Percentiles rank a stretch among this genome's conserved stretches.
Conservation (phyloP, 495 filamentous ascomycete species). For the Podospora fimiseda region DNA sequence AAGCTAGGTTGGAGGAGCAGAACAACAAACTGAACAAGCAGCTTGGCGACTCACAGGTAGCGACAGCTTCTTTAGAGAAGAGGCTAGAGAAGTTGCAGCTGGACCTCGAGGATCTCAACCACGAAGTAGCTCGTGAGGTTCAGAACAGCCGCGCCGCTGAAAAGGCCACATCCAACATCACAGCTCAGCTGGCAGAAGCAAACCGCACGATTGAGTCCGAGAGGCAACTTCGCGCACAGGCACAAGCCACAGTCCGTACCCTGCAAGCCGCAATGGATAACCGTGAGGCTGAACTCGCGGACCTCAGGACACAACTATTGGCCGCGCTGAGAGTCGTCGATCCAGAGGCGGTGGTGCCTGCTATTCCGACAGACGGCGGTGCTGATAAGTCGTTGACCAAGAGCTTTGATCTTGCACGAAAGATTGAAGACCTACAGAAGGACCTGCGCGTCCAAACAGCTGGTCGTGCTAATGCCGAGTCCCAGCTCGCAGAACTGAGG, state of each 20-base stretch:
- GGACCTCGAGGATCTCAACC: slow-evolving; percentile 85
- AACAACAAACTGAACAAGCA: slow-evolving; percentile 74
- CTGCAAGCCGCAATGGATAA: slow-evolving; percentile 71
- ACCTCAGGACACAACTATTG: slow-evolving; percentile 71
- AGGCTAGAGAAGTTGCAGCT: slow-evolving; percentile 91
- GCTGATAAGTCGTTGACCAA: slow-evolving; percentile 44
- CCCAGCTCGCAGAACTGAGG: slow-evolving; percentile 73
- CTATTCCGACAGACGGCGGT: slow-evolving; percentile 39
- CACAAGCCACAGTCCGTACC: slow-evolving; percentile 77
- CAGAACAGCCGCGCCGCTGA: slow-evolving; percentile 88
- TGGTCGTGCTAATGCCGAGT: slow-evolving; percentile 74
- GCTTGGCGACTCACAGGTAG: slow-evolving; percentile 79
- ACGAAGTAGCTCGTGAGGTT: slow-evolving; percentile 85
- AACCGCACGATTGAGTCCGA: slow-evolving; percentile 90
- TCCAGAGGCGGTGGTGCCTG: slow-evolving; percentile 55
- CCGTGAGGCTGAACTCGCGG: slow-evolving; percentile 69
- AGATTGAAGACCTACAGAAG: slow-evolving; percentile 82
- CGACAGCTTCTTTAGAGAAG: slow-evolving; percentile 82
- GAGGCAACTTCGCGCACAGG: slow-evolving; percentile 74
- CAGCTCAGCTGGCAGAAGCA: slow-evolving; percentile 77
- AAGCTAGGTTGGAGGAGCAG: slow-evolving; percentile 76
- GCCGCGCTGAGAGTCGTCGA: slow-evolving; percentile 80
- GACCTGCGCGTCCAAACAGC: slow-evolving; percentile 81
- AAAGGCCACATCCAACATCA: slow-evolving; percentile 75
- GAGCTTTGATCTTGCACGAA: slow-evolving; percentile 77